Conservation (phyloP, 179 eudicot genomes). For the Beta corolliflora region DNA sequence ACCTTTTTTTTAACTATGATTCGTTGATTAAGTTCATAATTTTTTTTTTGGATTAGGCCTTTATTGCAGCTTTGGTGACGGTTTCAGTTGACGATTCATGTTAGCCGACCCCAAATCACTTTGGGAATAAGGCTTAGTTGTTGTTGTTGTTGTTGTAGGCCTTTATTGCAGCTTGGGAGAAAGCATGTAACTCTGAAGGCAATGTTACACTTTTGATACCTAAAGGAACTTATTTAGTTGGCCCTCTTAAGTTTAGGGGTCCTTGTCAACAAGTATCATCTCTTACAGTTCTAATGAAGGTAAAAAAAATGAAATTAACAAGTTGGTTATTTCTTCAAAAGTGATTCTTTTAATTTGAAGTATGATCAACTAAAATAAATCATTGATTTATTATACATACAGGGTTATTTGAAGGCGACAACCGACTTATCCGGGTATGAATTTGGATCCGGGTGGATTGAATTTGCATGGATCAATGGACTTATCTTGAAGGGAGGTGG, state of each 20-base stretch:
- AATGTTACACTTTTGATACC: slow-evolving; percentile 40
- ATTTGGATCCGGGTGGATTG: slow-evolving; percentile 41
- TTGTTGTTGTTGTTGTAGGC: too few species aligned
- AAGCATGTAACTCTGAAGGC: slow-evolving; percentile 40
- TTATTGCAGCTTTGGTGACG: too few species aligned
- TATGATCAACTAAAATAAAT: not conserved
- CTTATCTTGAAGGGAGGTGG: slow-evolving; percentile 44
- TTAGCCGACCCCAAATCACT: too few species aligned
- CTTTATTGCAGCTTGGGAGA: slow-evolving; percentile 43
- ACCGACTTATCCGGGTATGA: slow-evolving; percentile 35
- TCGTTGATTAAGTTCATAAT: not conserved
- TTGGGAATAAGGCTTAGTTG: too few species aligned
- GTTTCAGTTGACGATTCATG: too few species aligned
- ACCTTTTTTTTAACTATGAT: not conserved
- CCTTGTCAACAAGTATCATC: slow-evolving; percentile 40
- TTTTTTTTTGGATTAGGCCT: slow-evolving; percentile 24
- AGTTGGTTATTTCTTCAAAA: not conserved
- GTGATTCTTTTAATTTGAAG: not conserved
- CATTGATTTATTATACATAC: not conserved
- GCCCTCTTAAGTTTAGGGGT: slow-evolving; percentile 45
- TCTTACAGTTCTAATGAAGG: slow-evolving; percentile 36
- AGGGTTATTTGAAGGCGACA: slow-evolving; percentile 45
- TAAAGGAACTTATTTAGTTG: slow-evolving; percentile 42
- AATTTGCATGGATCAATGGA: slow-evolving; percentile 45
- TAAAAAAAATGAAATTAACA: not conserved